Conservation (phyloP, 2,329 filamentous ascomycete genomes). For the Fusarium beomiforme region DNA sequence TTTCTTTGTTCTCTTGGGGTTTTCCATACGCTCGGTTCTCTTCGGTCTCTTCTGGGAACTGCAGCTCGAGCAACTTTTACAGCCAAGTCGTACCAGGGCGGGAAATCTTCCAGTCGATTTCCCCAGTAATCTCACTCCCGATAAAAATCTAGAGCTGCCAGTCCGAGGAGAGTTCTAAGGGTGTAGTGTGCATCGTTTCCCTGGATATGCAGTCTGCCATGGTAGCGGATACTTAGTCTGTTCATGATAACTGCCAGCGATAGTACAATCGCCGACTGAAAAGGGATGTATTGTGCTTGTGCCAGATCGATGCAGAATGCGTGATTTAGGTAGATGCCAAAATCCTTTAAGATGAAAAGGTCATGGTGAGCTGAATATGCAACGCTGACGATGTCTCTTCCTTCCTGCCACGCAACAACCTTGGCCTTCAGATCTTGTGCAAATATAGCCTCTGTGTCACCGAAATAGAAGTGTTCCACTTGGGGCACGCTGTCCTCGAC, state of each 20-base stretch:
- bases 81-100: slow-evolving; percentile 8
- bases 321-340: not conserved
- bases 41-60: not conserved
- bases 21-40: too few relatives aligned
- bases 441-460: slow-evolving; percentile 6
- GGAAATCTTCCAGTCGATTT: not conserved
- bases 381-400: not conserved
- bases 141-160: slow-evolving; percentile 52
- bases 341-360: not conserved
- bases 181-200: slow-evolving; percentile 49
- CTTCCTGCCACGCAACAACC: not conserved
- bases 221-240: not conserved
- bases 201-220: slow-evolving; percentile 14
- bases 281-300: slow-evolving; percentile 1
- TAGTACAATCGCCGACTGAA: not conserved
- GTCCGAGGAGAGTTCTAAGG: slow-evolving; percentile 47
- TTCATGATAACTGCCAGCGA: not conserved
- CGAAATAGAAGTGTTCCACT: slow-evolving; percentile 1
- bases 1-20: not conserved
- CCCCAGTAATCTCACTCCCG: not conserved
- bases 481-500: not conserved
- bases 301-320: slow-evolving; percentile 1
- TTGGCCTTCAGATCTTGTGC: not conserved
- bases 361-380: slow-evolving; percentile 4
- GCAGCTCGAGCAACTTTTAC: slow-evolving; percentile 7